phyloP scores from a whole-genome alignment of 768 basidiomycete species.

The Lactarius deliciosus region DNA sequence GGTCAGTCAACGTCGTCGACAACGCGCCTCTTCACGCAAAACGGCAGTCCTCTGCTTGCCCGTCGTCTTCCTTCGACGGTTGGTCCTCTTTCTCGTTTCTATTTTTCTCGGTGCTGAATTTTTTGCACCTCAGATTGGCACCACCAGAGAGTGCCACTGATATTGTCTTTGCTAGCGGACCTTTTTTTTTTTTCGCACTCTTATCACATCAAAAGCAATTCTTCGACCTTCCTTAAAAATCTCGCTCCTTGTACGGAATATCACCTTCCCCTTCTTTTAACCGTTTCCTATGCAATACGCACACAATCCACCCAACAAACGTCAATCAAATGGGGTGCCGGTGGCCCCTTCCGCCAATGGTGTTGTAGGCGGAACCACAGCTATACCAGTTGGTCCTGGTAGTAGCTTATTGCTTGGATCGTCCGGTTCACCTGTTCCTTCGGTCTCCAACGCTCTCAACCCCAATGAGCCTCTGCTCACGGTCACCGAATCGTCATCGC shows the following conservation, averaged over 20 bases:
- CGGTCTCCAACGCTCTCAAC: constrained; percentile 1
- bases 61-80: constrained; percentile 2
- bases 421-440: background rate
- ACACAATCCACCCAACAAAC: constrained; percentile 7
- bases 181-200: constrained; percentile 8
- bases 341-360: constrained; percentile 13
- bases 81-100: background rate
- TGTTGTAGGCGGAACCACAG: constrained; percentile 7
- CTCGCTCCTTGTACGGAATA: constrained; percentile 20
- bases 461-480: background rate
- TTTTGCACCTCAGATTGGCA: background rate
- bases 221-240: constrained; percentile 16
- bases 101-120: background rate
- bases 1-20: background rate
- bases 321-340: background rate
- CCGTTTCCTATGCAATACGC: constrained; percentile 14
- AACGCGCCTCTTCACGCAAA: constrained; percentile 1
- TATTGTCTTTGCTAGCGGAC: constrained; percentile 7
- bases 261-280: background rate
- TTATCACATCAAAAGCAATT: background rate
- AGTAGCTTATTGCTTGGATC: constrained; percentile 18
- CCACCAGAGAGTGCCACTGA: background rate
- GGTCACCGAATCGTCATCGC: background rate
- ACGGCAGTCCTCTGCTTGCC: background rate
- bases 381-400: background rate